These are phyloP conservation scores for Calocybe cyanea DNA, from an alignment of 768 basidiomycete genomes.

Conservation along the genomic window DNA sequence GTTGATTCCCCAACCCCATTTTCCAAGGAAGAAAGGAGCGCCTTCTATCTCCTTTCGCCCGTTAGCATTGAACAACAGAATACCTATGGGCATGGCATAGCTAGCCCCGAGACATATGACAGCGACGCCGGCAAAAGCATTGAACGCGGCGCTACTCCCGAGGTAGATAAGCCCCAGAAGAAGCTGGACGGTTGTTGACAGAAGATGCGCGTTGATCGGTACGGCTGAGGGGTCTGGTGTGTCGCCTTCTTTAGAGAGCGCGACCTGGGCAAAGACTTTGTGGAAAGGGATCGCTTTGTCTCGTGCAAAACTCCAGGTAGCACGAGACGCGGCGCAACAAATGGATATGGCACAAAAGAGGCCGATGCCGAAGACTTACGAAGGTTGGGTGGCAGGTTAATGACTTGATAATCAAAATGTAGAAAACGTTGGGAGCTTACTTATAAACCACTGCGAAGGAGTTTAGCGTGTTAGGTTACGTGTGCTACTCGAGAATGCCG, in stretches of 20 bases:
- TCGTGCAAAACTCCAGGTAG: conserved; percentile 69
- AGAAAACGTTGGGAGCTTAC: conserved; percentile 19
- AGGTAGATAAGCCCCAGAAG: conserved; percentile 15
- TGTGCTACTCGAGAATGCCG: background rate
- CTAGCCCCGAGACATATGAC: conserved; percentile 66
- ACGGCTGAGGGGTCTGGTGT: conserved; percentile 29
- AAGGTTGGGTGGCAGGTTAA: conserved; percentile 6
- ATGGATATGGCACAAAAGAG: conserved; percentile 67
- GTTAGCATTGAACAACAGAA: conserved; percentile 36
- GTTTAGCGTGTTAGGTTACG: background rate
- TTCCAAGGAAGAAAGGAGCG: conserved; percentile 50
- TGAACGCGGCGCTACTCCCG: conserved; percentile 2
- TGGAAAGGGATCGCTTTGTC: conserved; percentile 63
- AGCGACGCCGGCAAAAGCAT: conserved; percentile 60
- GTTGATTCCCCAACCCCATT: conserved; percentile 44
- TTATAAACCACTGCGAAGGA: conserved; percentile 36
- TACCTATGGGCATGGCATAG: conserved; percentile 58
- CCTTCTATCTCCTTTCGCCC: conserved; percentile 40
- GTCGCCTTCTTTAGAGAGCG: conserved; percentile 17
- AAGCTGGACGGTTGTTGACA: conserved; percentile 52
- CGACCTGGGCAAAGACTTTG: conserved; percentile 42
- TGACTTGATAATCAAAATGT: no score
- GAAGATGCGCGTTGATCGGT: conserved; percentile 29
- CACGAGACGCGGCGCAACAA: conserved; percentile 62
- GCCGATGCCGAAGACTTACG: conserved; percentile 47